Evolutionary conservation across 495 filamentous ascomycete species (phyloP), one percentile per base, ranked within the genome.

Genomic region (Lophiostoma macrostomum): DNA sequence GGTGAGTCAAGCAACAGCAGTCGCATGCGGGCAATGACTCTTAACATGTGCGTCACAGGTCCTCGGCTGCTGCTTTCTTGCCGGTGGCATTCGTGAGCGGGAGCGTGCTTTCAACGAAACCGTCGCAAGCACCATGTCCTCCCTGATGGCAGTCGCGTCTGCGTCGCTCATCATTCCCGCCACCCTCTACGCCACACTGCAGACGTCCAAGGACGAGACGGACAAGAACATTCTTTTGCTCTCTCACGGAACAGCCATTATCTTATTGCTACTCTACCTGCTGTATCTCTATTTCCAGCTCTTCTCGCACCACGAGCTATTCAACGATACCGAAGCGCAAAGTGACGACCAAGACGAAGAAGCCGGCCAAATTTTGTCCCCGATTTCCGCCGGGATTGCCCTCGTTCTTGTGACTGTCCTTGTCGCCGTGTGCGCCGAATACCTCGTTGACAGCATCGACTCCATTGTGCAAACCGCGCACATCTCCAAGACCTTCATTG

Each of bases 401-500:
- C 75, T 98, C 32, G 71, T 97, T 22, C 57, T 88, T 22, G 77
- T 88, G 19, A 98, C 93, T 0, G 56, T 96, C 38, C 56, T 86
- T 4, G 91, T 98, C n/a, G 83, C 91, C 12, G 71, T 95, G 53
- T 95, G 90, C 65, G 93, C 93, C 51, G 93, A 98, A 62, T 94
- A 89, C 66, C 76, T 98, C 31, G 93, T 98, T 28, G 87, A 84
- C 64, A 91, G 87, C 67, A 96, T 98, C 69, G 93, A 96, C 62
- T 78, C 78, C 39, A 83, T 98, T 31, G 93, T 95, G 23, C 72
- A 86, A 53, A 84, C 79, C 50, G 85, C 86, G 8, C 82, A 85
- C 60, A 91, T 98, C 75, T 90, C 84, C 74, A 94, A 93, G 67
- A 95, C 87, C 3, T 98, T 98, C 68, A 93, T 97, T 66, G 93